Percentiles rank a stretch among this genome's conserved stretches.
phyloP scores from a whole-genome alignment of 257 asterid species.

The Avicennia marina region DNA sequence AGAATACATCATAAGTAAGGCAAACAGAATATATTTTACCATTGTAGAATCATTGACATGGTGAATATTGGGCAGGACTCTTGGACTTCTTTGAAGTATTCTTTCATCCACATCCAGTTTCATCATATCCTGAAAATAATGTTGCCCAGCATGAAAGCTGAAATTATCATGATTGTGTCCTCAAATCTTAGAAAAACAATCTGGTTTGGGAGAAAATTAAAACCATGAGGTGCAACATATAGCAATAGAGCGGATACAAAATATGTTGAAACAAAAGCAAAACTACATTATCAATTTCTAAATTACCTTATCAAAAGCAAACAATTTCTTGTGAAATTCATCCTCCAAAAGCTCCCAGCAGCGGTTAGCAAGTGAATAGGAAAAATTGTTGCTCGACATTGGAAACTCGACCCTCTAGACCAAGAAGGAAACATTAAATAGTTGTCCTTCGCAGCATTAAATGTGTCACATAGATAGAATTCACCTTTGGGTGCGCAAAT shows the following conservation, averaged over 20 bases:
- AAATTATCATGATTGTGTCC: constrained; percentile 6
- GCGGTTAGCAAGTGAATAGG: constrained; percentile 82
- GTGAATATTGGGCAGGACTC: constrained; percentile 77
- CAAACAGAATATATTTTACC: constrained; percentile 39
- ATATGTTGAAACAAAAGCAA: not conserved
- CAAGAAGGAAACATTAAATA: constrained; percentile 11
- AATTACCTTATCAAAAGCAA: constrained; percentile 78
- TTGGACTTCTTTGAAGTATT: constrained; percentile 63
- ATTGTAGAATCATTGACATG: constrained; percentile 71
- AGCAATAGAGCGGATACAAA: constrained; percentile 6
- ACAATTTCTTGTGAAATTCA: constrained; percentile 53
- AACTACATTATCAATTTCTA: constrained; percentile 2
- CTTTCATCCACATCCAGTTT: constrained; percentile 61
- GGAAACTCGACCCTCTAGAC: constrained; percentile 95
- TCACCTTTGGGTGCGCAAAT: constrained; percentile 94
- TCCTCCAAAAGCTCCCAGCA: constrained; percentile 80
- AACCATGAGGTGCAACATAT: not conserved
- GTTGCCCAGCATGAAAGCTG: constrained; percentile 8
- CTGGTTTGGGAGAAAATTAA: constrained; percentile 4
- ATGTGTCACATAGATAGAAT: constrained; percentile 10
- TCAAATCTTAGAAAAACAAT: not conserved
- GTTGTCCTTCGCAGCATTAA: not conserved
- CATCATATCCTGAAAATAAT: constrained; percentile 79
- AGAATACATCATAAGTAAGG: not conserved
- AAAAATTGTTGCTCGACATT: constrained; percentile 77